Percentiles rank a stretch among this genome's conserved stretches.
phyloP scores from a whole-genome alignment of 2,329 filamentous ascomycete genomes.

The Didymella keratinophila region DNA sequence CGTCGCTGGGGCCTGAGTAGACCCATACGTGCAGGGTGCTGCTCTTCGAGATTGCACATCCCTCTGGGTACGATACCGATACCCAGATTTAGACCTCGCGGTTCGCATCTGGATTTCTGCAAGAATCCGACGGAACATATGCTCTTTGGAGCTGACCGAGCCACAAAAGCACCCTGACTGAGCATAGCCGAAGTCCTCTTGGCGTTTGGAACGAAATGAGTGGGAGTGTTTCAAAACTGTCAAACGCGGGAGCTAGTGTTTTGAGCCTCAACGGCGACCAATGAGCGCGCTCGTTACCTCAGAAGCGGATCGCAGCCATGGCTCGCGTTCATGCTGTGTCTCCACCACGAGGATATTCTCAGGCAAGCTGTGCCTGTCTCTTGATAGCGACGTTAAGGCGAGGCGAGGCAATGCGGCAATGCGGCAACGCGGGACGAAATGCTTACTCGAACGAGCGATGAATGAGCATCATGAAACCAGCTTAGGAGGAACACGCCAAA shows the following conservation, averaged over 20 bases:
- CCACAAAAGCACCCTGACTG: background rate
- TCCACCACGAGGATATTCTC: background rate
- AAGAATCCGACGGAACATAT: background rate
- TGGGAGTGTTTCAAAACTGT: constrained; percentile 14
- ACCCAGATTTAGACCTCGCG: background rate
- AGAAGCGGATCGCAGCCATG: constrained; percentile 1
- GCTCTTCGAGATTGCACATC: background rate
- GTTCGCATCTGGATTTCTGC: background rate
- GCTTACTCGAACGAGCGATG: constrained; percentile 7
- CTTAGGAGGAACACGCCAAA: constrained; percentile 7
- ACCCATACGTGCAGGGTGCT: background rate
- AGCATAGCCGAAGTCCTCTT: constrained; percentile 2
- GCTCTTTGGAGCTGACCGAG: background rate
- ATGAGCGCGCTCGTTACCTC: constrained; percentile 3
- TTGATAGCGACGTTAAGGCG: constrained; percentile 3
- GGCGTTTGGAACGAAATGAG: constrained; percentile 24
- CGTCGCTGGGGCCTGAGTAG: background rate
- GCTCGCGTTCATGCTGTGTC: constrained; percentile 4
- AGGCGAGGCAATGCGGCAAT: background rate
- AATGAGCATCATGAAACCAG: constrained; percentile 12
- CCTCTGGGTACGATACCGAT: background rate
- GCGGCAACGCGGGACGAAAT: constrained; percentile 3
- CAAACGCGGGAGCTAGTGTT: constrained; percentile 20
- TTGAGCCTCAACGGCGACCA: constrained; percentile 9
- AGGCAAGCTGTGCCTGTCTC: constrained; percentile 5